Evolutionary conservation across 2,329 filamentous ascomycete genomes (phyloP), one percentile per base, ranked within the genome.

Genomic region (Scolecobasidium constrictum): DNA sequence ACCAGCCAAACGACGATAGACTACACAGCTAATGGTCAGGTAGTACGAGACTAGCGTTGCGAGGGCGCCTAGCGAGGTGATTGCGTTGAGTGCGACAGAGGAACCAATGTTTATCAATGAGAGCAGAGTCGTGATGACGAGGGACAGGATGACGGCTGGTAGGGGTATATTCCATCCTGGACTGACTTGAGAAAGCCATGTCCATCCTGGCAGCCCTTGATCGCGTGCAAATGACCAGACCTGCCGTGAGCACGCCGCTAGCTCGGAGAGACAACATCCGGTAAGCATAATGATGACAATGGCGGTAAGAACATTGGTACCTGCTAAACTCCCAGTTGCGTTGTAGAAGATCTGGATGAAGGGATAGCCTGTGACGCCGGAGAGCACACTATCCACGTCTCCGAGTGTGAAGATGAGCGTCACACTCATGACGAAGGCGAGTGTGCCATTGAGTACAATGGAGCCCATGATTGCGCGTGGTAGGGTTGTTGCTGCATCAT

Each of bases 401-500:
- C 20, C 43, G 21, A 46, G 16, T 7, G 17, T 34, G 22, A 40
- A 46, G 55, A 73, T 73, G 37, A 74, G 54, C n/a, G 42, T 23
- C 9, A 45, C 11, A 4, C 38, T 15, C 38, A 42, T 46, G 21
- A 35, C 22, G 20, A 47, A 47, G 13, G 33, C 45, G 18, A 47
- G 12, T 3, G 35, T 26, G 15, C 43, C 42, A 31, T 47, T 47
- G n/a, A 46, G 17, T 2, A 46, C 33, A 12, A 59, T 51, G 1
- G 62, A 65, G 40, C 53, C 56, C 12, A 67, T 55, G 62, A 67
- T 66, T 18, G 60, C 61, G 2, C 56, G 52, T 1, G 64, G 65
- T n/a, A 62, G 50, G 0, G 52, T 56, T 26, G 54, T 47, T 1
- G 56, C 50, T 3, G 59, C 59, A 37, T 61, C 55, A 3, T 53